These are phyloP conservation scores for Phytophthora pseudosyringae DNA, from an alignment of 352 stramenopile genomes.

Conservation along the genomic window DNA sequence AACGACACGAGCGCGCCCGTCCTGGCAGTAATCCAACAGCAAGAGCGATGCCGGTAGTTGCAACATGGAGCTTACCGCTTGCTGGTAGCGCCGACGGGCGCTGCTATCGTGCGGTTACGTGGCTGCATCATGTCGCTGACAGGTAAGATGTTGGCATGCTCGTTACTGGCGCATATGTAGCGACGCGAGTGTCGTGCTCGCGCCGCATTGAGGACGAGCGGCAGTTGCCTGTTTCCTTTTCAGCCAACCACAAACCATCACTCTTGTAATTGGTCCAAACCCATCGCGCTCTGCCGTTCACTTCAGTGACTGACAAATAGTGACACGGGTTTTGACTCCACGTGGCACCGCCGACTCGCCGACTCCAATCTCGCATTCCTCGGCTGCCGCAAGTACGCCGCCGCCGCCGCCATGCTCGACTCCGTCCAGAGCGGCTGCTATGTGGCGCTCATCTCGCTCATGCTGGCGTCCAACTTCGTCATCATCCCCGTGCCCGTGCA, in stretches of 20 bases:
- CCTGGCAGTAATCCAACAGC: slow-evolving; percentile 9
- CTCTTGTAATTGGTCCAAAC: slow-evolving; percentile 14
- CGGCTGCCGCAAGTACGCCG: neutral
- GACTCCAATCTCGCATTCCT: slow-evolving; percentile 4
- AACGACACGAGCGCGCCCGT: slow-evolving; percentile 14
- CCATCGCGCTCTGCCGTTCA: neutral
- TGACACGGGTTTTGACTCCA: slow-evolving; percentile 19
- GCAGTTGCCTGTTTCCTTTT: slow-evolving; percentile 7
- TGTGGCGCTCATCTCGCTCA: slow-evolving; percentile 80
- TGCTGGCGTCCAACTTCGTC: slow-evolving; percentile 85
- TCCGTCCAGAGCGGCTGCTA: slow-evolving; percentile 83
- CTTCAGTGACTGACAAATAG: slow-evolving; percentile 23
- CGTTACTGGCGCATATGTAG: slow-evolving; percentile 21
- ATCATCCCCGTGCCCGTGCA: slow-evolving; percentile 86
- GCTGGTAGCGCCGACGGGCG: neutral
- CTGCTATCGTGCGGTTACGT: slow-evolving; percentile 11
- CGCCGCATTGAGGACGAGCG: slow-evolving; percentile 1
- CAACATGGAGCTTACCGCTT: neutral
- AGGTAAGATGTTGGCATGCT: neutral
- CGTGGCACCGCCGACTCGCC: slow-evolving; percentile 18
- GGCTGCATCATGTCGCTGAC: slow-evolving; percentile 11
- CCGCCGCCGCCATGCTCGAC: slow-evolving; percentile 51
- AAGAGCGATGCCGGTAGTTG: too few species aligned
- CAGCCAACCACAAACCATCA: slow-evolving; percentile 7
- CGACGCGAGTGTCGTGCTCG: neutral